Evolutionary conservation across 2,329 filamentous ascomycete species (phyloP).

Genomic region (Botrytis pseudocinerea): DNA sequence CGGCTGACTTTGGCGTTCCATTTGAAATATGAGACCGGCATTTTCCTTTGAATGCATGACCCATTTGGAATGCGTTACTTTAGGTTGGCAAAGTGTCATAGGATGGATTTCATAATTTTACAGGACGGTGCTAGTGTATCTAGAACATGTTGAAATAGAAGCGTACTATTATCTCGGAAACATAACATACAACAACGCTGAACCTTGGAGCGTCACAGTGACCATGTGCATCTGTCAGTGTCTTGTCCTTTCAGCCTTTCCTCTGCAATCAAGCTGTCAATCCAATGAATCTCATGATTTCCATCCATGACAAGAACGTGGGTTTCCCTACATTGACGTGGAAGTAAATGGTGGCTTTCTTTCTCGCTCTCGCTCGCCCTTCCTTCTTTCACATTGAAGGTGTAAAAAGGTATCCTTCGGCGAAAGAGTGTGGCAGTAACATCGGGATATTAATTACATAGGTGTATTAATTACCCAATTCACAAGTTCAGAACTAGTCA

Average conservation of each 20-base stretch:
- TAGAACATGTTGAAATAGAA: neutral
- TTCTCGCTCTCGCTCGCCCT: neutral
- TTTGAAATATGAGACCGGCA: neutral
- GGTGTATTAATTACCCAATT: neutral
- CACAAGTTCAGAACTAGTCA: neutral
- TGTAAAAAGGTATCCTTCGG: neutral
- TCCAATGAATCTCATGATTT: constrained; percentile 2
- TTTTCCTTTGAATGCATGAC: neutral
- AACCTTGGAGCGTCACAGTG: neutral
- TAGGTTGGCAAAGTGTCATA: neutral
- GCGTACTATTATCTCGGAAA: neutral
- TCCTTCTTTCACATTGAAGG: neutral
- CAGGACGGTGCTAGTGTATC: neutral
- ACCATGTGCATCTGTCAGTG: neutral
- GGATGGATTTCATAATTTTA: neutral
- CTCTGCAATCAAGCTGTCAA: constrained; percentile 1
- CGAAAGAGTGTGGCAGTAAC: neutral
- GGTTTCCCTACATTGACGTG: neutral
- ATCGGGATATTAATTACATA: constrained; percentile 5
- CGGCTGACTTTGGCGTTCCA: neutral
- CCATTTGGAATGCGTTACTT: neutral
- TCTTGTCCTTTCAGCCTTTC: constrained; percentile 5
- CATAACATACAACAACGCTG: constrained; percentile 4
- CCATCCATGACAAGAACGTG: neutral
- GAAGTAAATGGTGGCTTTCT: neutral